Conservation (phyloP, 2,329 filamentous ascomycete genomes). For the Sporothrix protearum region DNA sequence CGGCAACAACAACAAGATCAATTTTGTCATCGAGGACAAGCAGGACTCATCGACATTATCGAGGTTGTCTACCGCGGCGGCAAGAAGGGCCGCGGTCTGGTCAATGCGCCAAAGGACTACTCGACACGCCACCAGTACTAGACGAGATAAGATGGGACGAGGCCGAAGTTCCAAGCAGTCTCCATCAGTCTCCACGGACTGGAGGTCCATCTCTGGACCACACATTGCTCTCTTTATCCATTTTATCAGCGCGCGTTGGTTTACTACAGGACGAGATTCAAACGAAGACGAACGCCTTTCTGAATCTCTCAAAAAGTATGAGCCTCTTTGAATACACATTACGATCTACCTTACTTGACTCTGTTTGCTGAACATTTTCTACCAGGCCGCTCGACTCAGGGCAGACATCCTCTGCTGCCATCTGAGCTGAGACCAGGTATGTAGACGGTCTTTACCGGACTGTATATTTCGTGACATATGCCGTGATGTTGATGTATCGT, state of each 20-base stretch:
- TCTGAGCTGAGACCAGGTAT: constrained; percentile 4
- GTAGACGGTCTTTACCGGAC: neutral
- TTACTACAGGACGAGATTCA: too few species aligned
- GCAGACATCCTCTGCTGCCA: neutral
- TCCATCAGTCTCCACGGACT: neutral
- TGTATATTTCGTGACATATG: neutral
- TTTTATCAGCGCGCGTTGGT: neutral
- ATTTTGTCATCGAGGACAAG: constrained; percentile 72
- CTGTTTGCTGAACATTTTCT: constrained; percentile 9
- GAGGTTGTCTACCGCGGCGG: constrained; percentile 98
- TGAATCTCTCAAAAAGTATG: neutral
- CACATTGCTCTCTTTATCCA: neutral
- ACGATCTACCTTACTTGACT: neutral
- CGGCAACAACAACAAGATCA: constrained; percentile 78
- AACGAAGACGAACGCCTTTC: neutral
- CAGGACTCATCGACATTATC: constrained; percentile 98
- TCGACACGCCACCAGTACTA: constrained; percentile 67
- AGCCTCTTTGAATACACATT: neutral
- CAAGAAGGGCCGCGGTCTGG: constrained; percentile 94
- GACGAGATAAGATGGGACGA: too few species aligned
- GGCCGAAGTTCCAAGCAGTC: neutral
- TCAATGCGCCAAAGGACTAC: constrained; percentile 86
- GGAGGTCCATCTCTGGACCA: neutral
- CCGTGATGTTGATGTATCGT: neutral
- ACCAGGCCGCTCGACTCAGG: constrained; percentile 6